A percentile compares a stretch with the other conserved stretches of the same genome.
Evolutionary conservation across 805 yeast species (phyloP).

Genomic region (Metschnikowia baotianmanensis): DNA sequence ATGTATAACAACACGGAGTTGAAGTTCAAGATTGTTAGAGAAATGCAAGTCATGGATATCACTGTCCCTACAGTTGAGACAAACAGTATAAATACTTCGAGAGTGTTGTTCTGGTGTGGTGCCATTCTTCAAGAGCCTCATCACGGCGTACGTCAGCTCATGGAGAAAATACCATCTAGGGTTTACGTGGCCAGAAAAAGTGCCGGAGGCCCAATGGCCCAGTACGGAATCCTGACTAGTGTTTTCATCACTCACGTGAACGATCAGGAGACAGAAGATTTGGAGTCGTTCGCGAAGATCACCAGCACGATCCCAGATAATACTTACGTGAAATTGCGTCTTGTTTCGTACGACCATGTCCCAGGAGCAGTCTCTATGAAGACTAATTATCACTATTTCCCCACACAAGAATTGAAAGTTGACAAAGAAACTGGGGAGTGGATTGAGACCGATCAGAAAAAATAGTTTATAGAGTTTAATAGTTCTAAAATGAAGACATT

Average conservation of each 20-base stretch:
- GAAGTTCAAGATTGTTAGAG: slow-evolving; percentile 67
- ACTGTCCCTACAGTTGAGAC: slow-evolving; percentile 65
- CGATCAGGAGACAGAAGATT: slow-evolving; percentile 66
- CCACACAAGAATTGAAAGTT: slow-evolving; percentile 61
- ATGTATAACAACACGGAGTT: slow-evolving; percentile 44
- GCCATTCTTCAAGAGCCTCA: slow-evolving; percentile 85
- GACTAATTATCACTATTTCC: slow-evolving; percentile 87
- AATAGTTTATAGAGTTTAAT: not conserved
- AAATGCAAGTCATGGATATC: slow-evolving; percentile 59
- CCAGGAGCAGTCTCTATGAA: slow-evolving; percentile 84
- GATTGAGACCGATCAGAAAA: slow-evolving; percentile 49
- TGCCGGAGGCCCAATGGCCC: slow-evolving; percentile 83
- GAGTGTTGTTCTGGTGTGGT: slow-evolving; percentile 80
- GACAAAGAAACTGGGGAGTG: slow-evolving; percentile 44
- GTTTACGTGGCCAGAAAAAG: slow-evolving; percentile 79
- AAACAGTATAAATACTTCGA: slow-evolving; percentile 55
- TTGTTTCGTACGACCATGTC: slow-evolving; percentile 81
- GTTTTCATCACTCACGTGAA: slow-evolving; percentile 89
- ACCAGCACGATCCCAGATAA: slow-evolving; percentile 74
- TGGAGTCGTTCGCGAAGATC: slow-evolving; percentile 63
- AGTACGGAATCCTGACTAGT: slow-evolving; percentile 74
- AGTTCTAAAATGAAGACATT: no score
- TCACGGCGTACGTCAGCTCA: slow-evolving; percentile 84
- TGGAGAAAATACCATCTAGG: slow-evolving; percentile 71
- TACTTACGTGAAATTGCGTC: slow-evolving; percentile 75